Conservation (phyloP, 2,329 filamentous ascomycete species). For the Fusarium buxicola region DNA sequence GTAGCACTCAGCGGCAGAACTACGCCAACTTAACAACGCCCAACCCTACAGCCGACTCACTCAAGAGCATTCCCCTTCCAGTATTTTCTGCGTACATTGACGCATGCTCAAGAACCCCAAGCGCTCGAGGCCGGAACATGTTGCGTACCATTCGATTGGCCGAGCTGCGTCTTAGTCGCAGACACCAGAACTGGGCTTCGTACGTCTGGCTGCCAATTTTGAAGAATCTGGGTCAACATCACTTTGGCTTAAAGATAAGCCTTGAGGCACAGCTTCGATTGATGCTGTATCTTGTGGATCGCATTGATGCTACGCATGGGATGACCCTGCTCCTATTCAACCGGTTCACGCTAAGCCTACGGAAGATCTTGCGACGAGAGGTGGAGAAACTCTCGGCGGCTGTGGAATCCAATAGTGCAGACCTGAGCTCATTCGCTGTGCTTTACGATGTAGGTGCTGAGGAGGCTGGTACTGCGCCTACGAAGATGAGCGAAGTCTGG, state of each 20-base stretch:
- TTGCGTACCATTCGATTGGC: constrained; percentile 49
- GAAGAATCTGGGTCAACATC: constrained; percentile 49
- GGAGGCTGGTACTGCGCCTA: constrained; percentile 17
- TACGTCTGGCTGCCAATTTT: constrained; percentile 51
- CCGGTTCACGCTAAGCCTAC: constrained; percentile 41
- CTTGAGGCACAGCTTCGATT: constrained; percentile 48
- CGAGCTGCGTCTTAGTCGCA: constrained; percentile 41
- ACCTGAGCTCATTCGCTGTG: constrained; percentile 23
- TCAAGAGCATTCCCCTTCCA: constrained; percentile 45
- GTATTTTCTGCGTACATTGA: constrained; percentile 64
- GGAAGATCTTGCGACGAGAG: constrained; percentile 45
- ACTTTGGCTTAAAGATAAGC: constrained; percentile 44
- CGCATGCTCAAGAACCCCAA: constrained; percentile 42
- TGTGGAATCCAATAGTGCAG: constrained; percentile 22
- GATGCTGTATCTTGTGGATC: constrained; percentile 44
- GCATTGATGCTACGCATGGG: constrained; percentile 45
- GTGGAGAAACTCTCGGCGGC: constrained; percentile 35
- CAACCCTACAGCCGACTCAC: constrained; percentile 37
- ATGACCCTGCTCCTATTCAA: constrained; percentile 40
- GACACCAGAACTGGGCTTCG: constrained; percentile 45
- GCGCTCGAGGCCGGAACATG: constrained; percentile 42
- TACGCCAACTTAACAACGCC: constrained; percentile 35
- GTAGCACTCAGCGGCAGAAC: constrained; percentile 38
- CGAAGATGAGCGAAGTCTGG: constrained; percentile 5
- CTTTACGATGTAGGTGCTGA: constrained; percentile 33